Conservation (phyloP, 495 filamentous ascomycete species). For the Articulospora tetracladia region DNA sequence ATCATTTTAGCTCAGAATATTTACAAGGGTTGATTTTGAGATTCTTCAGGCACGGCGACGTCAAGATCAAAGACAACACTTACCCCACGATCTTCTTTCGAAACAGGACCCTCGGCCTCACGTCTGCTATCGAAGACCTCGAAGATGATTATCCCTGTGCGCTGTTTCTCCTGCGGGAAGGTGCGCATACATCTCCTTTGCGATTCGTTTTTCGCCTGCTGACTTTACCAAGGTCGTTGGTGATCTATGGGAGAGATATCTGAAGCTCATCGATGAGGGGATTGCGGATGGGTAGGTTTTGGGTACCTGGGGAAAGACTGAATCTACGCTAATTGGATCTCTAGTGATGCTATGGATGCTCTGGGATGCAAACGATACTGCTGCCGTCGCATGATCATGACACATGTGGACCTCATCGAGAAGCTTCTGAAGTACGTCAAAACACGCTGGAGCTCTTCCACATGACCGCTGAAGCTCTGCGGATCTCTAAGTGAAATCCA, state of each 20-base stretch:
- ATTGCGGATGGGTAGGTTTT: constrained; percentile 68
- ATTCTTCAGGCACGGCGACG: not conserved
- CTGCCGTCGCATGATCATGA: constrained; percentile 98
- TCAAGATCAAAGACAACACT: not conserved
- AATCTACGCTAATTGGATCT: constrained; percentile 15
- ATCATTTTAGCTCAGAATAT: not conserved
- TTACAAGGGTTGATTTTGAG: not conserved
- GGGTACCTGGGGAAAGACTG: not conserved
- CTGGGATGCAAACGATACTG: constrained; percentile 94
- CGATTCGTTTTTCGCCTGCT: not conserved
- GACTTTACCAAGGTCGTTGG: constrained; percentile 70
- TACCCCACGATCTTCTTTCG: not conserved
- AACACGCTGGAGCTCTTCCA: not conserved
- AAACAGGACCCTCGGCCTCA: not conserved
- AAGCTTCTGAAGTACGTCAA: constrained; percentile 79
- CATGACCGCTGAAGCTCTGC: not conserved
- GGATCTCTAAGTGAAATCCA: not conserved
- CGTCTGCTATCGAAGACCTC: not conserved
- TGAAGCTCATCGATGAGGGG: constrained; percentile 76
- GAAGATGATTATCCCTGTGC: constrained; percentile 95
- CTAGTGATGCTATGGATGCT: constrained; percentile 87
- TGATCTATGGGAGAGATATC: constrained; percentile 94
- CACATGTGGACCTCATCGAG: constrained; percentile 98
- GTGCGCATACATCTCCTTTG: constrained; percentile 38
- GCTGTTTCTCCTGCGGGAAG: constrained; percentile 99